Evolutionary conservation across 1,284 basidiomycete genomes (phyloP).

Genomic region (Hemileia vastatrix): DNA sequence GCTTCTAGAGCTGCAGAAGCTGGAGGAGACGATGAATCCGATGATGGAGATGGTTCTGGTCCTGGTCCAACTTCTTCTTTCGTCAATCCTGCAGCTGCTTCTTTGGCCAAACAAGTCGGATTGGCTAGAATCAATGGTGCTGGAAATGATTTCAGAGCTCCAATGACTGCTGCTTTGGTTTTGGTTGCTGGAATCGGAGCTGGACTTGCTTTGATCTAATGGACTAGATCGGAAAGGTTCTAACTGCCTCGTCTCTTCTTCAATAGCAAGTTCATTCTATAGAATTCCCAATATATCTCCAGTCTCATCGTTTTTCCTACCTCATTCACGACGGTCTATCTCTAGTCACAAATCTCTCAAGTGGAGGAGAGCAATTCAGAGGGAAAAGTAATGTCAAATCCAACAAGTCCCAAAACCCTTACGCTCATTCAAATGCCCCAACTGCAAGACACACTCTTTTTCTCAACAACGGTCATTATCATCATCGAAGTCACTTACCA

Average conservation of each 20-base stretch:
- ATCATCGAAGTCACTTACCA: no score
- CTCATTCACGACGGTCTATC: no score
- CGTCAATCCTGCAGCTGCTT: not conserved
- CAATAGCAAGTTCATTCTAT: no score
- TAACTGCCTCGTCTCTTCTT: not conserved
- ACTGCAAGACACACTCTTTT: no score
- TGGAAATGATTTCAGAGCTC: not conserved
- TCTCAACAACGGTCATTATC: no score
- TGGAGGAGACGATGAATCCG: not conserved
- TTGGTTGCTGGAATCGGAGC: not conserved
- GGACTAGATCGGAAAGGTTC: not conserved
- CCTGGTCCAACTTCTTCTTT: not conserved
- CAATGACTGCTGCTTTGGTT: not conserved
- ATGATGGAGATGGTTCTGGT: not conserved
- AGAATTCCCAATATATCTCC: no score
- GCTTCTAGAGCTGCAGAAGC: not conserved
- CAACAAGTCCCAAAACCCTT: no score
- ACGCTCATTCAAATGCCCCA: no score
- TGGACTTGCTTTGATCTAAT: not conserved
- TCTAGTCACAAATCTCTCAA: no score
- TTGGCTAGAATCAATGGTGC: not conserved
- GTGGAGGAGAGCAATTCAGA: no score
- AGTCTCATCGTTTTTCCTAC: no score
- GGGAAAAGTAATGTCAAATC: no score
- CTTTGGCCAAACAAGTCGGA: not conserved